Base-by-base conservation (phyloP, 345 rosid genomes). In the Cochlearia excelsa region DNA sequence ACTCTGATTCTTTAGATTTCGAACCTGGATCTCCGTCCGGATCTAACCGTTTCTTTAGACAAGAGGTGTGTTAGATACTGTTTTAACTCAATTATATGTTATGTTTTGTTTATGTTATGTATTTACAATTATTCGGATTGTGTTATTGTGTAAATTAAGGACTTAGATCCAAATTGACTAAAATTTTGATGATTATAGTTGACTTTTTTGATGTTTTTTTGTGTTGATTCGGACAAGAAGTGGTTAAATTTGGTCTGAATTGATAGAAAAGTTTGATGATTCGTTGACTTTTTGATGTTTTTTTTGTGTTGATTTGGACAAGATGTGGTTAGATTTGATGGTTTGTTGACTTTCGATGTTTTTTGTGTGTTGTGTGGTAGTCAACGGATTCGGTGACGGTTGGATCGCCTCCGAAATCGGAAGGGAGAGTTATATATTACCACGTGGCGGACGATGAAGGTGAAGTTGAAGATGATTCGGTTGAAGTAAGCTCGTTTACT, bases 401-500 rank as follows among this genome's bases (percentile, higher is more conserved):
- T 67, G 69, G 65, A 51, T 87, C 85, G 45, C 90, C 95, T 0
- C 90, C 86, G 0, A 93, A 87, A 48, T 69, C 79, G 3, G 95
- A 87, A 31, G 99, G 99, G 59, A 80, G 97, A 84, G 82, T 82
- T 16, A 82, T 93, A 57, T 84, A 83, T 70, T 93, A 82, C 61
- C 95, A 84, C 45, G 75, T 93, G 39, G 97, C 84, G 2, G 87
- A 82, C 11, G 90, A 84, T 44, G 70, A 66, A 2, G 94, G 83
- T 1, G 81, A 79, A 42, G 84, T 78, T 2, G 91, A 89, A 39
- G 92, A 85, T 37, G 97, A 82, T 41, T 70, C 68, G 0, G 59
- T 55, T 46, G 86, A 74, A 46, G 83, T 81, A 1, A 87, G 38
- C 65, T 72, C 90, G 1, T 51, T 93, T 77, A 75, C 69, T 57